Conservation (phyloP, 805 yeast species). For the Cyberlindnera euphorbiiphila region DNA sequence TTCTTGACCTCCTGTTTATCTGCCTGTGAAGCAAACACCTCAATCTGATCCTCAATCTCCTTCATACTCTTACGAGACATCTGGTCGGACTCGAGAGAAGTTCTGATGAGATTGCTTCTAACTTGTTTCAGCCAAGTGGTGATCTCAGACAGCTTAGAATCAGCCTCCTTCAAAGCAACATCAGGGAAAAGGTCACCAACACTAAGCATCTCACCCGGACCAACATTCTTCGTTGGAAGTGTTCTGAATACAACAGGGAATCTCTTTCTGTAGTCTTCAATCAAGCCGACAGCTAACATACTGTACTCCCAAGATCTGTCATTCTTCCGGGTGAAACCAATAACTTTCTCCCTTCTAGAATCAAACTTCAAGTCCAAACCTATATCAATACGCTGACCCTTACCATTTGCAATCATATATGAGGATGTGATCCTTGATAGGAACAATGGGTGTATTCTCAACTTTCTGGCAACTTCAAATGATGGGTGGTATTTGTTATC, state of each 20-base stretch:
- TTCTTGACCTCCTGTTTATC: constrained; percentile 49
- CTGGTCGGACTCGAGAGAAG: constrained; percentile 74
- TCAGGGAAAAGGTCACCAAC: constrained; percentile 34
- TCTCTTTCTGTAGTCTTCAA: constrained; percentile 53
- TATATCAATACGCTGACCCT: constrained; percentile 54
- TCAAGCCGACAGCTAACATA: constrained; percentile 61
- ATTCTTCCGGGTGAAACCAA: constrained; percentile 75
- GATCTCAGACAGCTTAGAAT: constrained; percentile 29
- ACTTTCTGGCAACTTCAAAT: constrained; percentile 53
- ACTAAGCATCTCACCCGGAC: constrained; percentile 29
- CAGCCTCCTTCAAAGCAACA: constrained; percentile 28
- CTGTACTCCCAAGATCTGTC: constrained; percentile 80
- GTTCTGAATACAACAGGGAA: constrained; percentile 60
- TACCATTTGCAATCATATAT: constrained; percentile 53
- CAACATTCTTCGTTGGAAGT: constrained; percentile 29
- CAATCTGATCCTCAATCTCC: constrained; percentile 61
- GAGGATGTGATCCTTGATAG: constrained; percentile 77
- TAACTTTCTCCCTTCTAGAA: constrained; percentile 70
- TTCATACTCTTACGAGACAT: constrained; percentile 61
- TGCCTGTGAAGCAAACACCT: constrained; percentile 41
- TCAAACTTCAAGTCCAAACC: constrained; percentile 87
- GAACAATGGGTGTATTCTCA: constrained; percentile 58
- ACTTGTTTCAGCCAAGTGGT: constrained; percentile 44
- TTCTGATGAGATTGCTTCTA: constrained; percentile 54
- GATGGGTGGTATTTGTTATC: constrained; percentile 62